Base-by-base conservation (phyloP, 805 yeast genomes). In the Starmera quercuum region DNA sequence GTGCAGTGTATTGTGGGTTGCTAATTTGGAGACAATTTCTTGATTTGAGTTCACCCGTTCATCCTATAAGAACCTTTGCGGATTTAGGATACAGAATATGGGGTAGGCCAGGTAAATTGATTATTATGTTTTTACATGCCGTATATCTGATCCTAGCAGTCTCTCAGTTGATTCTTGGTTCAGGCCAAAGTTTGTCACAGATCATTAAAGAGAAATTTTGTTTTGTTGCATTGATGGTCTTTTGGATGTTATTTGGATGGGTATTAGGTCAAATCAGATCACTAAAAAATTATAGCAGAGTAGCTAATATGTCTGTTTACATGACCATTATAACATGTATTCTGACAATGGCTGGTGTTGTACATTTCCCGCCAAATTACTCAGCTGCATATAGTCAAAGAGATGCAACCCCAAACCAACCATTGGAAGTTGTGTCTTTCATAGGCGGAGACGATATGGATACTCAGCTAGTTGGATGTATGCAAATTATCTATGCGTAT, bases 261-360 rank as follows among this genome's bases (percentile, higher is more conserved):
- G 46, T 62, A 26, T 47, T 66, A 9, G 66, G 70, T 13, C 69
- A 61, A 43, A 59, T 68, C 36, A 51, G 59, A 20, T 51, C 66
- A 10, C 45, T 68, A 28, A 59, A 58, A 27, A 49, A 49, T 31
- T 59, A 66, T 37, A 65, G 68, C 6, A 58, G 56, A 42, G 39
- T 66, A 26, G 70, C 73, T 26, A 64, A 63, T 47, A 36, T 56
- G 11, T 68, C 71, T n/a, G 63, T 67, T 32, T 67, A 68, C 67
- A 59, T 62, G 63, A 67, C 64, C 49, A 53, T 67, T 39, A 58
- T 61, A n/a, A 53, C 64, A 26, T 57, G 64, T 41, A 51, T 67
- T 34, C 56, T 61, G 21, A 65, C 71, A 27, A 66, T 67, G 71
- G 61, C 49, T 12, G 66, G 65, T 31, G 68, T 56, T 16, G 60